Conservation (phyloP, 148 eudicot species). For the Camellia lanceoleosa region DNA sequence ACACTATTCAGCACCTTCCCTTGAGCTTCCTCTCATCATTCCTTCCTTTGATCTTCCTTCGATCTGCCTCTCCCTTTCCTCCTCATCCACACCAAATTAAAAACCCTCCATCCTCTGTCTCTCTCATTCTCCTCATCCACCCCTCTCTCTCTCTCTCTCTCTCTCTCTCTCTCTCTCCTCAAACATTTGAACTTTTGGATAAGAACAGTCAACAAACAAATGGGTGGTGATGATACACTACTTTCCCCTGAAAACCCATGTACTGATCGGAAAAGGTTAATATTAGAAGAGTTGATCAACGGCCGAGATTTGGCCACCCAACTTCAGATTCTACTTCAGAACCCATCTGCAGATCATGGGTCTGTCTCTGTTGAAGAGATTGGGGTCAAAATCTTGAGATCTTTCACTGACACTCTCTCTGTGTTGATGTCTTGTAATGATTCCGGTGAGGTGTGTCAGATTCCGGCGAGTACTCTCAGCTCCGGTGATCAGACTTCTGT, state of each 20-base stretch:
- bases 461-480: slow-evolving; percentile 10
- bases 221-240: neutral
- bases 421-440: slow-evolving; percentile 11
- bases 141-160: neutral
- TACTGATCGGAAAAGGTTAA: slow-evolving; percentile 6
- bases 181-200: too few relatives aligned
- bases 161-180: too few relatives aligned
- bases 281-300: slow-evolving; percentile 5
- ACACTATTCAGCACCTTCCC: neutral
- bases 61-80: neutral
- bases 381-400: slow-evolving; percentile 12
- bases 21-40: neutral
- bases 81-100: neutral
- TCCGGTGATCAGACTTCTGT: slow-evolving; percentile 7
- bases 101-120: neutral
- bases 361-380: slow-evolving; percentile 22
- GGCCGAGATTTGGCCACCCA: slow-evolving; percentile 21
- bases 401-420: slow-evolving; percentile 22
- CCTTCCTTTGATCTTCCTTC: neutral
- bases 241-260: neutral
- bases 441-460: slow-evolving; percentile 3
- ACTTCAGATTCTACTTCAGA: slow-evolving; percentile 20
- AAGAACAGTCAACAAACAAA: neutral
- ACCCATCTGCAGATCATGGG: slow-evolving; percentile 10
- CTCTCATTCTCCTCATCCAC: neutral